Evolutionary conservation across 192 early-diverging fungal genomes (phyloP), one percentile per base, ranked within the genome.

Genomic region (Linnemannia zychae): DNA sequence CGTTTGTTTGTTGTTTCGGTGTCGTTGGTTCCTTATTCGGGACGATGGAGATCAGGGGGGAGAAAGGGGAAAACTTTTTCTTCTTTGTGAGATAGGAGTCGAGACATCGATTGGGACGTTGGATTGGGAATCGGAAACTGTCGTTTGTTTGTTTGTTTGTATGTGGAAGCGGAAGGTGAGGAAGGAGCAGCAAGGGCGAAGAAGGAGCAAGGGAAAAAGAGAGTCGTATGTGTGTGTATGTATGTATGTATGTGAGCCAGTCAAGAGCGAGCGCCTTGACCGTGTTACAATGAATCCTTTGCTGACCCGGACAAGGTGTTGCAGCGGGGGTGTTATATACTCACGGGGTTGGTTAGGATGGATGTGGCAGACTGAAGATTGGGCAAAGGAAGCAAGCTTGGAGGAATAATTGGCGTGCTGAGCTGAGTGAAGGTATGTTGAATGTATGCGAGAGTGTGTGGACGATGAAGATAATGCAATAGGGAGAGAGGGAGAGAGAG

Each of bases 1-100:
- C 46, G 37, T 78, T 52, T 60, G 66, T 63, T 9, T n/a, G 44
- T 52, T 73, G 72, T 34, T 72, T 17, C 22, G 49, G 1, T 52
- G 15, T 52, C 22, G 52, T 57, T 57, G n/a, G n/a, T n/a, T n/a
- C n/a, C n/a, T 57, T 28, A 28, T 63, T 63, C 57, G 57, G 24
- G 57, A 63, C 28, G 57, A 63, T 63, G 57, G 57, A 63, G 57
- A 63, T 63, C 28, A 63, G 28, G 28, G 57, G 4, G 53, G 24
- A 28, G 53, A 44, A 44, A 44, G 40, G 40, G 40, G 40, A 24
- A n/a, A 24, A 24, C 53, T 63, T n/a, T 24, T 13, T 60, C 1
- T 60, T 31, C 7, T 60, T 60, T 11, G 57, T 60, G 20, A 60
- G 57, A 13, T 60, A 60, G 57, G 57, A 63, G 57, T 33, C 28